Conservation (phyloP, 495 filamentous ascomycete genomes). For the Apiosordaria backusii region DNA sequence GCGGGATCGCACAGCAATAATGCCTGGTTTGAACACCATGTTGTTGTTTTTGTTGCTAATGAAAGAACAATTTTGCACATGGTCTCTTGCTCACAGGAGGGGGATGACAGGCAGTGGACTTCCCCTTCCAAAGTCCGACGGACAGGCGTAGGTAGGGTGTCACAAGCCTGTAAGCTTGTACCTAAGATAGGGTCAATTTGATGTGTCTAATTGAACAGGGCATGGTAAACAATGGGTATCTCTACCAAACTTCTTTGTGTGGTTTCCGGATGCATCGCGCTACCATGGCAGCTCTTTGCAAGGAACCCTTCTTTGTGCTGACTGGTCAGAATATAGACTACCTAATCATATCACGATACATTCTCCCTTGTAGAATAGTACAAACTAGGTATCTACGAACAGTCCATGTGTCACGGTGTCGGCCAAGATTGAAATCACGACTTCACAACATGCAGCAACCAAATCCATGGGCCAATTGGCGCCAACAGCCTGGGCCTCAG, state of each 20-base stretch:
- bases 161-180: neutral
- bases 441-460: no score
- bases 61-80: neutral
- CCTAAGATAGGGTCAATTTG: no score
- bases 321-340: neutral
- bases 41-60: neutral
- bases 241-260: neutral
- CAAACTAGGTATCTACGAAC: neutral
- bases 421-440: neutral
- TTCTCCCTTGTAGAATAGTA: neutral
- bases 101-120: neutral
- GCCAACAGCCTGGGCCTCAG: no score
- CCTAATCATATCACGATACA: neutral
- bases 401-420: neutral
- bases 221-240: neutral
- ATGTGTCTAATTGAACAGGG: no score
- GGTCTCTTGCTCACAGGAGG: neutral
- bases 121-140: neutral
- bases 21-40: conserved; percentile 1
- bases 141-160: no score
- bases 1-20: conserved; percentile 17
- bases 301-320: neutral
- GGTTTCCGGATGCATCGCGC: neutral
- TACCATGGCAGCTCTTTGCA: neutral
- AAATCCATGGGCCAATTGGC: no score